Conservation (phyloP, 805 yeast species). For the Candida yuanshanica region DNA sequence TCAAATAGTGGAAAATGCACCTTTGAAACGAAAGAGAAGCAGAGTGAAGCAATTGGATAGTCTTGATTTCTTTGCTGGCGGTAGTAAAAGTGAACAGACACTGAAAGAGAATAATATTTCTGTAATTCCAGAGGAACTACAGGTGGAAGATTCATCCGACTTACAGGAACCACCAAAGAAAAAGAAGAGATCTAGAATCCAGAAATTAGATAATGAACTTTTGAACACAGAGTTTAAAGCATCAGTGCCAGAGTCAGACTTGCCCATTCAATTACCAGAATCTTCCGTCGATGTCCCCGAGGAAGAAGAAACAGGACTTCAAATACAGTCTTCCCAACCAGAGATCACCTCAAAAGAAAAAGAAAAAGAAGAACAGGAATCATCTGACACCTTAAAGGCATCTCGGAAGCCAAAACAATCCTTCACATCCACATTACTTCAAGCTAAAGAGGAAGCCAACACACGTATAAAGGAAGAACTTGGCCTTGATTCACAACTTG, state of each 20-base stretch:
- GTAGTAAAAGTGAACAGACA: slow-evolving; percentile 11
- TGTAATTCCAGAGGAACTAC: not conserved
- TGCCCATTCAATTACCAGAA: slow-evolving; percentile 2
- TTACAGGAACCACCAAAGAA: slow-evolving; percentile 6
- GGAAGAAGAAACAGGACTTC: not conserved
- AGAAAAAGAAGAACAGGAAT: not conserved
- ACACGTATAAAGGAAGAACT: slow-evolving; percentile 15
- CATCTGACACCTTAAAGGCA: not conserved
- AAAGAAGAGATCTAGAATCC: slow-evolving; percentile 6
- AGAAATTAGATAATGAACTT: slow-evolving; percentile 3
- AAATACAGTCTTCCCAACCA: not conserved
- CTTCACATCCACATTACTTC: slow-evolving; percentile 13
- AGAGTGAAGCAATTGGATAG: slow-evolving; percentile 30
- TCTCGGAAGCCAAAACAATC: slow-evolving; percentile 5
- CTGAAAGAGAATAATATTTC: not conserved
- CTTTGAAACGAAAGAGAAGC: slow-evolving; percentile 11
- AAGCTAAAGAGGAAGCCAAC: slow-evolving; percentile 18
- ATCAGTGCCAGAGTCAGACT: not conserved
- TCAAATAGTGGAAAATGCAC: not conserved
- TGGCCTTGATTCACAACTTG: slow-evolving; percentile 9
- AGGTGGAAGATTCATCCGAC: not conserved
- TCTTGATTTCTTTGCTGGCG: slow-evolving; percentile 35
- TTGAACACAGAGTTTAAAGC: slow-evolving; percentile 1
- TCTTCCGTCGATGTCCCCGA: not conserved
- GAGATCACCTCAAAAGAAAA: too few relatives aligned